Evolutionary conservation across 352 stramenopile genomes (phyloP), one percentile per base, ranked within the genome.

Genomic region (Poterioochromonas sp.): DNA sequence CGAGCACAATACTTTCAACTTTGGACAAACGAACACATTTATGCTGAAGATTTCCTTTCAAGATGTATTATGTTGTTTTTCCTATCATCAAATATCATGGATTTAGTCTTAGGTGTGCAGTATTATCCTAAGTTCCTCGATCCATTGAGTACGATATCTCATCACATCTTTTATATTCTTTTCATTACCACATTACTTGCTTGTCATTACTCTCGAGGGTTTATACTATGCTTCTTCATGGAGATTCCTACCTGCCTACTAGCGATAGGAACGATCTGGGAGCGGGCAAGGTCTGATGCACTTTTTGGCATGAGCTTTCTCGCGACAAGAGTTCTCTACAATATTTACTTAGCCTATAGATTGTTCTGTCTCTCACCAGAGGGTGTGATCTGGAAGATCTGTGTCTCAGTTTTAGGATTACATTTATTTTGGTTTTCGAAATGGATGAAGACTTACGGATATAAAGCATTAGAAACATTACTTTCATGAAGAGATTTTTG

Each of bases 381-480:
- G n/a, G 71, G 71, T n/a, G 18, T 68, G 12, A 65, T 80, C 0
- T 80, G 62, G 62, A 71, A 63, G 12, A 43, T 80, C 22, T 73
- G 62, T 60, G 15, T 68, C 34, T 22, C 39, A 12, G 51, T 71
- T 22, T 51, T 80, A 26, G 63, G 26, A 12, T 32, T 80, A n/a
- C 77, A 80, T 60, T 39, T 79, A 0, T 80, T 74, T 44, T 80
- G 77, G 77, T 80, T 80, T 32, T 77, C 29, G 5, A 76, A 76
- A 39, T 80, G 77, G 77, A 2, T 32, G 2, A 79, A 76, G 5
- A 53, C 15, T 22, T 76, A 71, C 26, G 62, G 62, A 41, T 43
- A 43, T 22, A 47, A 71, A 44, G n/a, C n/a, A n/a, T n/a, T n/a
- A n/a, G n/a, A n/a, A n/a, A n/a, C n/a, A n/a, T n/a, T n/a, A n/a